phyloP scores from a whole-genome alignment of 1,284 basidiomycete species.

The Cryptococcus deneoformans region DNA sequence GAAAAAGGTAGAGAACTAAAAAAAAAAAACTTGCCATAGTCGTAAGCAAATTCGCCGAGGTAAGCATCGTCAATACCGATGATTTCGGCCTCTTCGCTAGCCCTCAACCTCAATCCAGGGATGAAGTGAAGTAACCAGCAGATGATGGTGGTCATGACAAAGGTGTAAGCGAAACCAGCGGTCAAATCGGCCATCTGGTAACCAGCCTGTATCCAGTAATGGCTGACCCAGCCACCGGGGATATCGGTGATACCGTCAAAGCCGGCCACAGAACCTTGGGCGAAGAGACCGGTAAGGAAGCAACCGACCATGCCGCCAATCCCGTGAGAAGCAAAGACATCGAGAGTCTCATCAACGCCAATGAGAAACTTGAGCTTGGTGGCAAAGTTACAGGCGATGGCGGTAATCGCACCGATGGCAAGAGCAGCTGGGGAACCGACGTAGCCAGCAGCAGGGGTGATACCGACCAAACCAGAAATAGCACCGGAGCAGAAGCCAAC shows the following conservation, averaged over 20 bases:
- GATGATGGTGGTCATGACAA: constrained; percentile 80
- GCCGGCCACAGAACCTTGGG: constrained; percentile 75
- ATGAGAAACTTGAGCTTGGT: constrained; percentile 76
- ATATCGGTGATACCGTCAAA: constrained; percentile 77
- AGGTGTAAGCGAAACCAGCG: constrained; percentile 69
- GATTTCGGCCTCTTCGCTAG: constrained; percentile 79
- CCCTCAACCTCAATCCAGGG: constrained; percentile 76
- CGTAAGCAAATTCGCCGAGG: constrained; percentile 93
- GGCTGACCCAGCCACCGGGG: constrained; percentile 87
- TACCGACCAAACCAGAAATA: constrained; percentile 75
- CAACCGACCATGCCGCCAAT: constrained; percentile 80
- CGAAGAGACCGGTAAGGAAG: constrained; percentile 72
- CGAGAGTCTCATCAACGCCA: constrained; percentile 66
- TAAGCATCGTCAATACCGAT: constrained; percentile 91
- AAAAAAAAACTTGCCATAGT: constrained; percentile 62
- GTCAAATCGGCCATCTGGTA: constrained; percentile 75
- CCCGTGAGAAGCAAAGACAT: constrained; percentile 83
- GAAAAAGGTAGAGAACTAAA: background rate
- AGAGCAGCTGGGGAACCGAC: constrained; percentile 63
- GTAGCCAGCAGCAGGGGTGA: constrained; percentile 60
- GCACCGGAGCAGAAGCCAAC: constrained; percentile 97
- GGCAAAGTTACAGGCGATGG: constrained; percentile 84
- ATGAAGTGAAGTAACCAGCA: constrained; percentile 92
- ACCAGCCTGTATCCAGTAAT: constrained; percentile 65
- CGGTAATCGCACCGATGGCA: constrained; percentile 80